These are phyloP conservation scores for Xylogone sp. DNA, from an alignment of 2,329 filamentous ascomycete genomes.

Conservation along the genomic window DNA sequence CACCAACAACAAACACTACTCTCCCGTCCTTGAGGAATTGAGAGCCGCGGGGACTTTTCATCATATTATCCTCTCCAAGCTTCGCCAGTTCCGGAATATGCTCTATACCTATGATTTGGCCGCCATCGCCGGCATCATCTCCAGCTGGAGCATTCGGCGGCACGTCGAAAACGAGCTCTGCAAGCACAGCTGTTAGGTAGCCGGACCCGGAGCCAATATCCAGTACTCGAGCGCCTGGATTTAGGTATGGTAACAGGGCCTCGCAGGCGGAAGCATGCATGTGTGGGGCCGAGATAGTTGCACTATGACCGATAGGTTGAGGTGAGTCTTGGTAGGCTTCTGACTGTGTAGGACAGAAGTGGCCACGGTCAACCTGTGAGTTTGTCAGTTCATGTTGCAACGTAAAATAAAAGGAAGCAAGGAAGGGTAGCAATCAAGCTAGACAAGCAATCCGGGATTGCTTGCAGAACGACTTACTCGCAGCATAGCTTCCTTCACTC, in stretches of 20 bases:
- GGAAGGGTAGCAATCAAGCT: neutral
- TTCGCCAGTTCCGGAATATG: slow-evolving; percentile 65
- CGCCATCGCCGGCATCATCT: slow-evolving; percentile 16
- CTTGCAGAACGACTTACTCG: slow-evolving; percentile 42
- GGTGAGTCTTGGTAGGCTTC: slow-evolving; percentile 71
- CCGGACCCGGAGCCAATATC: slow-evolving; percentile 75
- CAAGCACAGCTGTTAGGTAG: slow-evolving; percentile 85
- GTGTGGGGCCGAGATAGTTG: slow-evolving; percentile 70
- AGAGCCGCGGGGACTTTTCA: slow-evolving; percentile 55
- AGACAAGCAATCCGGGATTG: neutral
- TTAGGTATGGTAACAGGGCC: slow-evolving; percentile 54
- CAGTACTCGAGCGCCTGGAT: slow-evolving; percentile 51
- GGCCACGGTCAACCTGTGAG: slow-evolving; percentile 74
- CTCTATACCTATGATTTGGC: slow-evolving; percentile 66
- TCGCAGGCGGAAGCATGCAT: slow-evolving; percentile 68
- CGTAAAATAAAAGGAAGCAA: neutral
- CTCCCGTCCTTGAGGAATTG: slow-evolving; percentile 58
- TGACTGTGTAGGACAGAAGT: slow-evolving; percentile 71
- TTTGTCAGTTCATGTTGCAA: slow-evolving; percentile 3
- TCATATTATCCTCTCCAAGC: slow-evolving; percentile 62
- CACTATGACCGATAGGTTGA: slow-evolving; percentile 62
- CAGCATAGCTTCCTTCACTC: slow-evolving; percentile 77
- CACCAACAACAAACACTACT: slow-evolving; percentile 70
- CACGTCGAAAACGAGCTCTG: slow-evolving; percentile 46
- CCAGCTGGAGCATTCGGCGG: neutral